Conservation (phyloP, 139 green algal species). For the Coelastrella sp. region DNA sequence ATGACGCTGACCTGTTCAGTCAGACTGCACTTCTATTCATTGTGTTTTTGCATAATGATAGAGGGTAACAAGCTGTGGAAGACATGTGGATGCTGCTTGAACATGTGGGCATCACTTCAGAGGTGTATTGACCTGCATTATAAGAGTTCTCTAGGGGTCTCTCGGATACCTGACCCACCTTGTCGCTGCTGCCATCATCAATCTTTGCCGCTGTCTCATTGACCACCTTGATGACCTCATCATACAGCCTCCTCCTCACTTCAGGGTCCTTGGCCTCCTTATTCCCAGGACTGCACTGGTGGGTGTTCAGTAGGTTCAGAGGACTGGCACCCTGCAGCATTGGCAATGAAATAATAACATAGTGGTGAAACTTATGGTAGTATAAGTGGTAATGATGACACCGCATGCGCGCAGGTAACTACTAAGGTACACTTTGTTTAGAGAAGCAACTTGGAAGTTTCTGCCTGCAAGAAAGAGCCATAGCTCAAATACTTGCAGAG, state of each 20-base stretch:
- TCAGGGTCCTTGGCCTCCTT: not conserved
- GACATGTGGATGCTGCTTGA: too few species aligned
- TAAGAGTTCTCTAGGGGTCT: too few species aligned
- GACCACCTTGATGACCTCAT: not conserved
- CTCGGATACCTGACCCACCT: not conserved
- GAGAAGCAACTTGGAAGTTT: not conserved
- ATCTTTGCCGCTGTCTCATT: conserved; percentile 8
- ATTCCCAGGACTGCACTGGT: not conserved
- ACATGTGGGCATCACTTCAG: too few species aligned
- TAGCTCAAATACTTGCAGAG: too few species aligned
- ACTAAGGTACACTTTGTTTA: not conserved
- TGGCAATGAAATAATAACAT: not conserved
- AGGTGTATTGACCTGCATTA: too few species aligned
- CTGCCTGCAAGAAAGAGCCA: too few species aligned
- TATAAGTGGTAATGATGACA: too few species aligned
- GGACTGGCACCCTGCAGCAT: not conserved
- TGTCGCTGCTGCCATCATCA: not conserved
- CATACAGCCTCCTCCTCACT: not conserved
- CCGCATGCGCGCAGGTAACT: too few species aligned
- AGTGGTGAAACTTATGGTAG: not conserved
- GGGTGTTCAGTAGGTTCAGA: conserved; percentile 16
- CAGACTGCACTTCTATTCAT: too few species aligned
- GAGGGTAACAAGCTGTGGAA: too few species aligned
- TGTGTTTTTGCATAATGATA: too few species aligned
- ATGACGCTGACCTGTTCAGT: too few species aligned